Evolutionary conservation across 1,284 basidiomycete genomes (phyloP).

Genomic region (Rhodotorula sp.): DNA sequence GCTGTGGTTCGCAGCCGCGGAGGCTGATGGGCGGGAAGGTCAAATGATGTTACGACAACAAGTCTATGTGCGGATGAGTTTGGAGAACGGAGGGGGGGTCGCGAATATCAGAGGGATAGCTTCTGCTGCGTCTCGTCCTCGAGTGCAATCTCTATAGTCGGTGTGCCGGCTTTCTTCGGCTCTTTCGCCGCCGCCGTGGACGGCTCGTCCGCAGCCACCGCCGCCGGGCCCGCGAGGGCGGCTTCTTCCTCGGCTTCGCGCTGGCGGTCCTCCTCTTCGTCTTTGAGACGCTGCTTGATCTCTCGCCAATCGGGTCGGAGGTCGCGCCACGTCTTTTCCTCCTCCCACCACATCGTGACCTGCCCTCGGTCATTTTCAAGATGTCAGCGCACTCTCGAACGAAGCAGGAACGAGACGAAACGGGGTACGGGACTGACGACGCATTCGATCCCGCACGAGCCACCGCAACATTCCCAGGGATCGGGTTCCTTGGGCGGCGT

Average conservation of each 20-base stretch:
- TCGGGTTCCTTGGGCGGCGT: slow-evolving; percentile 22
- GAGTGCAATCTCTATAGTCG: background rate
- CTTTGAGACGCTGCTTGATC: slow-evolving; percentile 22
- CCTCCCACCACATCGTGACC: slow-evolving; percentile 27
- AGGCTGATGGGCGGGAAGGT: background rate
- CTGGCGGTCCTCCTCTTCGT: slow-evolving; percentile 26
- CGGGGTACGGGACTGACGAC: slow-evolving; percentile 8
- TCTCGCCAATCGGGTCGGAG: slow-evolving; percentile 23
- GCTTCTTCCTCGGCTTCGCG: slow-evolving; percentile 20
- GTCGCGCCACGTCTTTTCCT: slow-evolving; percentile 37
- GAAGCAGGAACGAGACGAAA: too few species aligned
- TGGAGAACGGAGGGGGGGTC: too few species aligned
- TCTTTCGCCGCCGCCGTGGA: too few species aligned
- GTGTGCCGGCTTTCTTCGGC: background rate
- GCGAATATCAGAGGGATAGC: background rate
- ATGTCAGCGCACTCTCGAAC: background rate
- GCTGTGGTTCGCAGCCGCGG: background rate
- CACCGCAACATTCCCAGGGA: slow-evolving; percentile 20
- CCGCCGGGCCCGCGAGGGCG: slow-evolving; percentile 14
- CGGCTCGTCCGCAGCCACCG: too few species aligned
- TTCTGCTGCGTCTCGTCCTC: background rate
- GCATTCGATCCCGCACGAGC: slow-evolving; percentile 21
- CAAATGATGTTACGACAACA: background rate
- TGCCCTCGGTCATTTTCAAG: background rate
- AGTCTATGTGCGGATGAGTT: background rate